Percentiles rank a stretch among this genome's conserved stretches.
phyloP scores from a whole-genome alignment of 768 basidiomycete genomes.

The Austroboletus eburneus region DNA sequence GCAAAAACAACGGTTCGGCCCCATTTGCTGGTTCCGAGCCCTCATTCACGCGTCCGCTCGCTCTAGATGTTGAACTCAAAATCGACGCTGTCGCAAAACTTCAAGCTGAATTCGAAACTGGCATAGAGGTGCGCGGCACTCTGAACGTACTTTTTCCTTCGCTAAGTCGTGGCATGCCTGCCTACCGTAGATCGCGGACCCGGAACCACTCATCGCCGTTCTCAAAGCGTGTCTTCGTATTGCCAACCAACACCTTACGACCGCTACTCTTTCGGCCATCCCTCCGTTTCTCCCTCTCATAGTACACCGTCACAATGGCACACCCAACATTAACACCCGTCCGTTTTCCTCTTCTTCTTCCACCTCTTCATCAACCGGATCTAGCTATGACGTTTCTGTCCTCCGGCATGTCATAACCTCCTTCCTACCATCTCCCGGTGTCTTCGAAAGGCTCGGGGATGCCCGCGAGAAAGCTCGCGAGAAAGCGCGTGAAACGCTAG shows the following conservation, averaged over 20 bases:
- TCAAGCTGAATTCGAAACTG: slow-evolving; percentile 68
- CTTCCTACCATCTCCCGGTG: slow-evolving; percentile 70
- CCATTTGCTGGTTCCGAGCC: slow-evolving; percentile 5
- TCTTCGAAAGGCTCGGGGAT: slow-evolving; percentile 83
- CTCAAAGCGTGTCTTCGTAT: slow-evolving; percentile 76
- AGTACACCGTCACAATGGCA: slow-evolving; percentile 37
- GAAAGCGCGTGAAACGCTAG: slow-evolving; percentile 74
- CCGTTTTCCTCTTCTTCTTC: slow-evolving; percentile 53
- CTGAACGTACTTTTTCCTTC: slow-evolving; percentile 6
- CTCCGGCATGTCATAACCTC: slow-evolving; percentile 66
- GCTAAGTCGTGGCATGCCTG: slow-evolving; percentile 12
- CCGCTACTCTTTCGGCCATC: slow-evolving; percentile 69
- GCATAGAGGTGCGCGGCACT: slow-evolving; percentile 52
- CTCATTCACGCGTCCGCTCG: slow-evolving; percentile 8
- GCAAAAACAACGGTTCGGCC: slow-evolving; percentile 57
- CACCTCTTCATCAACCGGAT: slow-evolving; percentile 40
- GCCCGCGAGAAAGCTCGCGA: slow-evolving; percentile 62
- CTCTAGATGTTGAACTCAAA: slow-evolving; percentile 72
- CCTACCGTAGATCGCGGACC: slow-evolving; percentile 57
- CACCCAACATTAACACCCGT: slow-evolving; percentile 24
- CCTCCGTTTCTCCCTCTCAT: slow-evolving; percentile 64
- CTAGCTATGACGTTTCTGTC: slow-evolving; percentile 47
- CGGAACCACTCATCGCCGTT: slow-evolving; percentile 62
- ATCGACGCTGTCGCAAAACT: slow-evolving; percentile 78
- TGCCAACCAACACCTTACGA: slow-evolving; percentile 77